Evolutionary conservation across 2,329 filamentous ascomycete species (phyloP).

Genomic region (Kalaharituber pfeilii): DNA sequence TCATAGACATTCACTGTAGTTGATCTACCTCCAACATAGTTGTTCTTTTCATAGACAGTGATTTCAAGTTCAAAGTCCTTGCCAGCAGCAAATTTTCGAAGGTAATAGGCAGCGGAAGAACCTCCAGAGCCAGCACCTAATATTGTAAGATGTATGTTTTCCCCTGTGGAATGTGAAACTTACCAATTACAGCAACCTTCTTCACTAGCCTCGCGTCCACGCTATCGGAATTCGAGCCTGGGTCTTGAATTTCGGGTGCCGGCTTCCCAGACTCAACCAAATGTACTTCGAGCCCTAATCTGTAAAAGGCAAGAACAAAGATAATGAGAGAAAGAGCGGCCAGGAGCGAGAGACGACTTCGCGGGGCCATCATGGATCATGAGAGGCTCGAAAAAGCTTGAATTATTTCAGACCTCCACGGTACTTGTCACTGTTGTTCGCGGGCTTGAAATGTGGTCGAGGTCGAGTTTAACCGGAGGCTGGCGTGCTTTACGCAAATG

Average conservation of each 20-base stretch:
- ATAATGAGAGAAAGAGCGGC: neutral
- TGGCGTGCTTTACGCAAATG: too few relatives aligned
- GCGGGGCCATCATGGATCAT: too few relatives aligned
- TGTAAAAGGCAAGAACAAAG: neutral
- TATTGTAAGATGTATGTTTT: too few relatives aligned
- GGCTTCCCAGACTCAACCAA: too few relatives aligned
- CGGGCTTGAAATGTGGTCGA: too few relatives aligned
- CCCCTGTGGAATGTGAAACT: too few relatives aligned
- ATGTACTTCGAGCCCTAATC: too few relatives aligned
- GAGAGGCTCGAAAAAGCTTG: too few relatives aligned
- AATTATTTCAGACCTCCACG: too few relatives aligned
- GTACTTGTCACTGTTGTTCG: too few relatives aligned
- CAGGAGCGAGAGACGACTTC: too few relatives aligned
- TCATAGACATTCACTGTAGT: conserved; percentile 66
- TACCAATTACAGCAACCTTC: neutral
- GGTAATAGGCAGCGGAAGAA: conserved; percentile 68
- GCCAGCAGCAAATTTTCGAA: conserved; percentile 51
- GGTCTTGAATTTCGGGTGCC: neutral
- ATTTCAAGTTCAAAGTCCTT: conserved; percentile 49
- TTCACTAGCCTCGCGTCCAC: neutral
- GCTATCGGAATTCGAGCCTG: neutral
- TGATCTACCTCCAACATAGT: conserved; percentile 66
- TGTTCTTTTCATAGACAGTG: conserved; percentile 68
- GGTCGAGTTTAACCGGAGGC: too few relatives aligned
- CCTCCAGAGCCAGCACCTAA: conserved; percentile 66